Evolutionary conservation across 2,329 filamentous ascomycete species (phyloP).

Genomic region (Aspergillus ibericus): DNA sequence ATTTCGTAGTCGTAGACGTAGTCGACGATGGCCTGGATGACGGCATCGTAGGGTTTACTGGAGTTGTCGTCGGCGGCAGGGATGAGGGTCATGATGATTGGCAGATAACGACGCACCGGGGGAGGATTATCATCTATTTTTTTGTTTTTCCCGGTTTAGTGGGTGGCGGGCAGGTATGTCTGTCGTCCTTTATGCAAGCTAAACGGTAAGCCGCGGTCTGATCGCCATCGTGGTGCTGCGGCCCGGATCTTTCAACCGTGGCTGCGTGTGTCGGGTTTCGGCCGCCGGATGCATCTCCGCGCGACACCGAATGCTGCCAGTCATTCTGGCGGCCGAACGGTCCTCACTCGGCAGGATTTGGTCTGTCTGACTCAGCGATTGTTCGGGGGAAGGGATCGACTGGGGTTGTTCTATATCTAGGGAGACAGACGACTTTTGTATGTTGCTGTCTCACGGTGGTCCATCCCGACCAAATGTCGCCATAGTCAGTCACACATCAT

Average conservation of each 20-base stretch:
- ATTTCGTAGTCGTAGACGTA: constrained; percentile 25
- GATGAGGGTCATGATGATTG: not conserved
- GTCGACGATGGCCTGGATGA: constrained; percentile 21
- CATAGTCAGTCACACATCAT: not conserved
- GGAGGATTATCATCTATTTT: too few species aligned
- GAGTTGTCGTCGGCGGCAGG: constrained; percentile 1
- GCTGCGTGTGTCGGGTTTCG: not conserved
- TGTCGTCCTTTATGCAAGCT: not conserved
- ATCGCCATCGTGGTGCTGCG: too few species aligned
- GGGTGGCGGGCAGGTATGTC: not conserved
- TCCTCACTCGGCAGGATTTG: not conserved
- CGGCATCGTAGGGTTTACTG: not conserved
- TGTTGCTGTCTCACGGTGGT: not conserved
- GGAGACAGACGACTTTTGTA: not conserved
- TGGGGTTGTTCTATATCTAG: not conserved
- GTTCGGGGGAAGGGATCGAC: not conserved
- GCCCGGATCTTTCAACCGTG: not conserved
- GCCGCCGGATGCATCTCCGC: not conserved
- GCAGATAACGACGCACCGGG: not conserved
- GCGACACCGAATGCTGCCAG: not conserved
- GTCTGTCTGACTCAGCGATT: not conserved
- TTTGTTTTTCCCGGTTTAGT: too few species aligned
- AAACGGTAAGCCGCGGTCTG: too few species aligned
- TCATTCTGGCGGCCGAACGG: not conserved
- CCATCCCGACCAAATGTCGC: not conserved